A percentile compares a stretch with the other conserved stretches of the same genome.
Evolutionary conservation across 768 basidiomycete species (phyloP).

Genomic region (Leccinum incarnatum): DNA sequence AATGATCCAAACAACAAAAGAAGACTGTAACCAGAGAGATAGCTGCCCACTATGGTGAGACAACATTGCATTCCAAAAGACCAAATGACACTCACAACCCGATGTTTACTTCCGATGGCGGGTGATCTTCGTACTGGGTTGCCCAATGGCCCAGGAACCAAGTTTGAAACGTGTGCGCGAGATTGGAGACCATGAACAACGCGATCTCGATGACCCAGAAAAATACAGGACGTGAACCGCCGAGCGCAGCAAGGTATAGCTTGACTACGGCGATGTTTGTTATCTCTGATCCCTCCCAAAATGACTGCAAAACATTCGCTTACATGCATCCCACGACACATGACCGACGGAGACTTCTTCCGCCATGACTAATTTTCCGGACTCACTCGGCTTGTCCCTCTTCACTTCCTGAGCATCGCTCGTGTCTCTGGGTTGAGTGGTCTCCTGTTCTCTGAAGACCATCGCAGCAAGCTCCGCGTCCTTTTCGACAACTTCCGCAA

Average conservation of each 20-base stretch:
- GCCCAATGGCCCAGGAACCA: slow-evolving; percentile 7
- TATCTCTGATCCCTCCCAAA: neutral
- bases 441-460: neutral
- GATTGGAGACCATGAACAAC: neutral
- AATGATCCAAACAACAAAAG: neutral
- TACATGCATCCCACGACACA: slow-evolving; percentile 3
- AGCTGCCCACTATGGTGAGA: neutral
- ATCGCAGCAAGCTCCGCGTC: neutral
- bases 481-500: neutral
- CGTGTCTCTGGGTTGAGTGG: neutral
- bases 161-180: neutral
- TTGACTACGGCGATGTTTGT: neutral
- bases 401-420: neutral
- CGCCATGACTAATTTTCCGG: neutral
- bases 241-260: slow-evolving; percentile 1
- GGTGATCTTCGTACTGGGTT: slow-evolving; percentile 2
- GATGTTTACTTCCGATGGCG: neutral
- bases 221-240: neutral
- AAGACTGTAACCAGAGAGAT: neutral
- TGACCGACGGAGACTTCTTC: slow-evolving; percentile 1
- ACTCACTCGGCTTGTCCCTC: neutral
- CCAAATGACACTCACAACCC: neutral
- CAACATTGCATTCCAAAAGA: neutral
- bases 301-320: neutral
- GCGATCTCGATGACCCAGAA: neutral